phyloP scores from a whole-genome alignment of 176 grass and related monocot species.

The Ensete ventricosum region DNA sequence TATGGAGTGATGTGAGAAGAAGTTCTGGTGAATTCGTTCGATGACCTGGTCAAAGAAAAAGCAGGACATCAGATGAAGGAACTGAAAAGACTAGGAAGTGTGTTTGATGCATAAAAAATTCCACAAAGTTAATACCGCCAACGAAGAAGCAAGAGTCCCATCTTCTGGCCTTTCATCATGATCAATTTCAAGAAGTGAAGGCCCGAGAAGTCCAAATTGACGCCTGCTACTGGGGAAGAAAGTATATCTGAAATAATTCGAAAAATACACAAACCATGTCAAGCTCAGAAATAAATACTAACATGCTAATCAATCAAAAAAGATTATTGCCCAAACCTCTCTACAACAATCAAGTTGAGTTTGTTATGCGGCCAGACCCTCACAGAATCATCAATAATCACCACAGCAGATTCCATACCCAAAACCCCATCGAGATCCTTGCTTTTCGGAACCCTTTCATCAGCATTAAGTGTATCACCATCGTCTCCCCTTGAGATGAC shows the following conservation, averaged over 20 bases:
- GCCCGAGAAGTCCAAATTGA: slow-evolving; percentile 88
- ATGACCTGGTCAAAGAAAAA: slow-evolving; percentile 60
- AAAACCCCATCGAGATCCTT: slow-evolving; percentile 97
- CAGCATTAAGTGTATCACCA: slow-evolving; percentile 50
- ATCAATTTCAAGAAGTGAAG: slow-evolving; percentile 85
- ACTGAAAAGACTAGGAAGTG: neutral
- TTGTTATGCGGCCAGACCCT: slow-evolving; percentile 97
- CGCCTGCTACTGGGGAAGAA: slow-evolving; percentile 95
- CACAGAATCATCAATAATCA: slow-evolving; percentile 93
- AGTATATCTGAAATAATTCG: slow-evolving; percentile 57
- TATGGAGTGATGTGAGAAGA: slow-evolving; percentile 65
- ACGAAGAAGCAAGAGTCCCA: slow-evolving; percentile 80
- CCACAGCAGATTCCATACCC: slow-evolving; percentile 88
- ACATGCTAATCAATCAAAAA: neutral
- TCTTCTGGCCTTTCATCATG: slow-evolving; percentile 86
- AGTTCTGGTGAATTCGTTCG: slow-evolving; percentile 59
- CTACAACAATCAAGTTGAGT: slow-evolving; percentile 88
- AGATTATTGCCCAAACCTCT: slow-evolving; percentile 37
- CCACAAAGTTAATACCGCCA: slow-evolving; percentile 33
- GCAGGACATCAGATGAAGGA: slow-evolving; percentile 4
- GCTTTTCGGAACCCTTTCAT: slow-evolving; percentile 83
- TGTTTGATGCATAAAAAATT: too few relatives aligned
- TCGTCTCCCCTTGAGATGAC: slow-evolving; percentile 89
- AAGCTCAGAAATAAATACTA: neutral
- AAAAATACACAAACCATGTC: neutral